A percentile compares a stretch with the other conserved stretches of the same genome.
Conservation (phyloP, 208 protist genomes). For the Leishmania turanica region DNA sequence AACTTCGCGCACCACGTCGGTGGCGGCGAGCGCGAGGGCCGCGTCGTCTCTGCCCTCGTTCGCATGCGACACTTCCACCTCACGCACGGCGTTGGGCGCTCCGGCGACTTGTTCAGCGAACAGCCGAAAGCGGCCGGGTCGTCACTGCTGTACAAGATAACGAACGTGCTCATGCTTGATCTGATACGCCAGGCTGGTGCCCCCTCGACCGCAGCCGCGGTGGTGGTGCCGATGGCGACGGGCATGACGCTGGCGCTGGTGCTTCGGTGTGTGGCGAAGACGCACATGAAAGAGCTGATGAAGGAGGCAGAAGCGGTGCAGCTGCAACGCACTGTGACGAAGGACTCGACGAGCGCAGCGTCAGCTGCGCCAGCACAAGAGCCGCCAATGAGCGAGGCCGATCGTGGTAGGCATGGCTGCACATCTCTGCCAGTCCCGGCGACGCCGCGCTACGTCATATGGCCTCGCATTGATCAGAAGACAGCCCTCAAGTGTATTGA, state of each 20-base stretch:
- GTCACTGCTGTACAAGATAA: conserved; percentile 92
- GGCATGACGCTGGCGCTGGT: conserved; percentile 94
- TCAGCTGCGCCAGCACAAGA: background rate
- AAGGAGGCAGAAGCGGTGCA: background rate
- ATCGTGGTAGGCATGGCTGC: background rate
- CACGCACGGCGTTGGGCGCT: conserved; percentile 96
- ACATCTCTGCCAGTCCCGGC: background rate
- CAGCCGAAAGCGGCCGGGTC: conserved; percentile 99
- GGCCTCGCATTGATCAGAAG: conserved; percentile 98
- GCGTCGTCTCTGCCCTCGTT: conserved; percentile 90
- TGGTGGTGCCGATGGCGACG: conserved; percentile 96
- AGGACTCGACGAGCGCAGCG: background rate
- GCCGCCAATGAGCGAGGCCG: background rate
- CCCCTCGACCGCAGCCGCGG: conserved; percentile 36
- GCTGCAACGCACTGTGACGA: background rate
- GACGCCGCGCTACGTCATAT: conserved; percentile 91
- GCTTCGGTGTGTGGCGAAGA: conserved; percentile 63
- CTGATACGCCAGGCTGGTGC: conserved; percentile 64
- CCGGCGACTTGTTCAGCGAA: conserved; percentile 92
- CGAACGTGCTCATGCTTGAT: conserved; percentile 92
- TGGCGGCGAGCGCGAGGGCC: conserved; percentile 97
- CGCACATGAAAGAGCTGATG: conserved; percentile 17
- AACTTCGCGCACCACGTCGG: conserved; percentile 91
- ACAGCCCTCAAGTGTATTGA: conserved; percentile 97
- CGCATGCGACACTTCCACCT: conserved; percentile 84